phyloP scores from a whole-genome alignment of 2,329 filamentous ascomycete species.

The Botrytis medusae region DNA sequence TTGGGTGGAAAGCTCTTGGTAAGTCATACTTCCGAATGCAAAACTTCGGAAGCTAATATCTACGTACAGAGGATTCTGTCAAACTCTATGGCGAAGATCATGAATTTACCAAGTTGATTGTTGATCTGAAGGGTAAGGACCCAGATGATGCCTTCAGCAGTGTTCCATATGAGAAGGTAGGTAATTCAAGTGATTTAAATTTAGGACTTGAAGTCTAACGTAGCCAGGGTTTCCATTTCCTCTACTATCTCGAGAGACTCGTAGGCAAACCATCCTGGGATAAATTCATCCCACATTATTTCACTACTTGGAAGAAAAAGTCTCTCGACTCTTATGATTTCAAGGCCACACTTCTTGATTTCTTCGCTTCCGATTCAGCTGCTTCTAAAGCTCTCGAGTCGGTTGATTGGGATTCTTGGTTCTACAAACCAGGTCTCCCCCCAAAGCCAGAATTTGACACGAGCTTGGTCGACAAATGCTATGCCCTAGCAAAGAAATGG shows the following conservation, averaged over 20 bases:
- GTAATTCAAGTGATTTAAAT: background rate
- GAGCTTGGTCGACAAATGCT: slow-evolving; percentile 80
- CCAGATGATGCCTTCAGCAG: slow-evolving; percentile 94
- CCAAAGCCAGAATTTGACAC: slow-evolving; percentile 92
- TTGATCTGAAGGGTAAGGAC: slow-evolving; percentile 84
- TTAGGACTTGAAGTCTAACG: background rate
- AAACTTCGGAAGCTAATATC: background rate
- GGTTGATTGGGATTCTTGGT: slow-evolving; percentile 88
- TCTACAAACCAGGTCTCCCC: slow-evolving; percentile 85
- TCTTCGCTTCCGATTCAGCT: slow-evolving; percentile 71
- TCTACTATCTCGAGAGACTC: slow-evolving; percentile 85
- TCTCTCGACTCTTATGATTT: slow-evolving; percentile 94
- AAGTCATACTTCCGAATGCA: slow-evolving; percentile 28
- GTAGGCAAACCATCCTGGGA: slow-evolving; percentile 87
- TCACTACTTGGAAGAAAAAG: slow-evolving; percentile 78
- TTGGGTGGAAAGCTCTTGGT: slow-evolving; percentile 77
- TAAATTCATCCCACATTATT: slow-evolving; percentile 94
- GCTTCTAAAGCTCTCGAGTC: slow-evolving; percentile 61
- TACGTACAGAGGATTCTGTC: slow-evolving; percentile 66
- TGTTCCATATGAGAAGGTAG: slow-evolving; percentile 84
- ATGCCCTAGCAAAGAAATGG: slow-evolving; percentile 81
- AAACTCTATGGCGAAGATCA: slow-evolving; percentile 77
- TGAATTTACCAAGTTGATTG: slow-evolving; percentile 88
- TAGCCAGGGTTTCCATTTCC: slow-evolving; percentile 74
- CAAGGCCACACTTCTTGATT: slow-evolving; percentile 81